Conservation (phyloP, 192 early-diverging fungal species). For the Spizellomyces punctatus region DNA sequence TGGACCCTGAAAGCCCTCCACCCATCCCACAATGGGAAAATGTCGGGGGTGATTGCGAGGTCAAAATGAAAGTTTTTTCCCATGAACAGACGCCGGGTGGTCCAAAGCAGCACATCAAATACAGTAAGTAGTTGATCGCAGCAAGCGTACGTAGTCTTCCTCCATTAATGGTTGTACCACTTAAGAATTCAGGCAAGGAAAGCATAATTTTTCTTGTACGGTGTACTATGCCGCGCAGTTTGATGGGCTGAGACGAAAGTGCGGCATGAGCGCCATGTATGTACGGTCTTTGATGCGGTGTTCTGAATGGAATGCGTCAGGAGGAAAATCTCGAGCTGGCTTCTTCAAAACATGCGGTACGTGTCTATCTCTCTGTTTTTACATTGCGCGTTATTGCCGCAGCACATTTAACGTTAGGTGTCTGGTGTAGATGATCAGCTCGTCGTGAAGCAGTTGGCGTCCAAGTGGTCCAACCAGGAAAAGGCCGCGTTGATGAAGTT, state of each 20-base stretch:
- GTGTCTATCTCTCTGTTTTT: neutral
- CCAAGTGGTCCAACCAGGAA: constrained; percentile 54
- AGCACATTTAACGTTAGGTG: neutral
- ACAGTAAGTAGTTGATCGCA: constrained; percentile 44
- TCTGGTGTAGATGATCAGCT: constrained; percentile 50
- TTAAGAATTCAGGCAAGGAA: constrained; percentile 23
- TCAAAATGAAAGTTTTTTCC: constrained; percentile 30
- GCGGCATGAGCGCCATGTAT: constrained; percentile 42
- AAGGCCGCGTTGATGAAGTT: constrained; percentile 53
- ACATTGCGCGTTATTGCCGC: neutral
- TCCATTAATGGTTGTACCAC: neutral
- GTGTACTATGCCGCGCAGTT: constrained; percentile 52
- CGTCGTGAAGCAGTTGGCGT: constrained; percentile 57
- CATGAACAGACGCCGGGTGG: constrained; percentile 4
- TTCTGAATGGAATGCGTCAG: constrained; percentile 43
- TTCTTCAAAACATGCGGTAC: constrained; percentile 76
- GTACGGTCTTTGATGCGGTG: constrained; percentile 44
- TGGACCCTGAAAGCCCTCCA: neutral
- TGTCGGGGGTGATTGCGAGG: constrained; percentile 19
- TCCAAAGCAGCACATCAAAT: constrained; percentile 54
- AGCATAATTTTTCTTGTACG: constrained; percentile 40
- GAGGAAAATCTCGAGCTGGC: constrained; percentile 47
- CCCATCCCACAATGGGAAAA: constrained; percentile 14
- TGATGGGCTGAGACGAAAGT: constrained; percentile 43
- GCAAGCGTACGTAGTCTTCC: neutral